A percentile compares a stretch with the other conserved stretches of the same genome.
Conservation (phyloP, 768 basidiomycete genomes). For the Austroboletus eburneus region DNA sequence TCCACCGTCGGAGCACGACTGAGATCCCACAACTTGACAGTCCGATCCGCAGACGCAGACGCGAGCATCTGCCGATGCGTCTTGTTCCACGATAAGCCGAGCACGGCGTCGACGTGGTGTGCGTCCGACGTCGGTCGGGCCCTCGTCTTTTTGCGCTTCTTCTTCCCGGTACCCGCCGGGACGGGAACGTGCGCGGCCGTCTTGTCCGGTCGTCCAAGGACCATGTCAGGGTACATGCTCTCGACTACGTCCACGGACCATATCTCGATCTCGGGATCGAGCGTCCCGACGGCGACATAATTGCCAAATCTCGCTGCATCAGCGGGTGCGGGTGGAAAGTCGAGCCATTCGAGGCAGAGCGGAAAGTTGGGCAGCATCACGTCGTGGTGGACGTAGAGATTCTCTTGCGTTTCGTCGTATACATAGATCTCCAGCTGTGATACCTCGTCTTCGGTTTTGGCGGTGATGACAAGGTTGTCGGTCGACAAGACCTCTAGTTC, state of each 20-base stretch:
- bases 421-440: constrained; percentile 95
- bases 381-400: constrained; percentile 95
- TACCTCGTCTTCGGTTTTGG: constrained; percentile 95
- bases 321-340: constrained; percentile 72
- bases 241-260: constrained; percentile 95
- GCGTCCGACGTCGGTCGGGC: constrained; percentile 54
- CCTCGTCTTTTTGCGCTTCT: constrained; percentile 87
- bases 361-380: constrained; percentile 97
- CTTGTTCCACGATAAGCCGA: constrained; percentile 92
- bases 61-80: constrained; percentile 87
- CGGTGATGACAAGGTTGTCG: constrained; percentile 88
- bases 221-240: constrained; percentile 87
- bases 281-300: constrained; percentile 94
- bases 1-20: constrained; percentile 57
- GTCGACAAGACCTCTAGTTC: constrained; percentile 86
- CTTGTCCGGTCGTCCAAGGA: constrained; percentile 86
- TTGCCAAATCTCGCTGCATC: constrained; percentile 55
- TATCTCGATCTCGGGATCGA: constrained; percentile 98
- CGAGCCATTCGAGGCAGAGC: constrained; percentile 98
- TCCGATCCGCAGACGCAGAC: constrained; percentile 89
- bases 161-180: constrained; percentile 90
- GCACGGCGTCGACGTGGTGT: constrained; percentile 91
- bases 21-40: constrained; percentile 97
- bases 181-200: constrained; percentile 74
- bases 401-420: constrained; percentile 89